Evolutionary conservation across 2,329 filamentous ascomycete species (phyloP).

Genomic region (Chaetomium strumarium): DNA sequence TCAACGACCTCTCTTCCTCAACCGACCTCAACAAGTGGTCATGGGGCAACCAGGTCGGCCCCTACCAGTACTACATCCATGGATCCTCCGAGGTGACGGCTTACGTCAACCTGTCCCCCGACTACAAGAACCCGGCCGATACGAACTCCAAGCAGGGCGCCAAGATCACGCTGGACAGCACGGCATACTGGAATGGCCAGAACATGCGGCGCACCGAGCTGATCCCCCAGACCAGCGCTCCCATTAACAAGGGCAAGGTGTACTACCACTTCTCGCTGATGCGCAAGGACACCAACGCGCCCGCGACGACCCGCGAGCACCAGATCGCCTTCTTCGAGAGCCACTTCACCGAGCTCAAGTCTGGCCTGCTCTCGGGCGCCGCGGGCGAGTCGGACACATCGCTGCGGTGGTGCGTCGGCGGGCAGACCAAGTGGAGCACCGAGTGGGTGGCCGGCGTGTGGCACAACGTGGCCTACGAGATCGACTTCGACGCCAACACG

Average conservation of each 20-base stretch:
- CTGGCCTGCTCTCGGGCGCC: conserved; percentile 52
- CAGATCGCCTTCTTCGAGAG: conserved; percentile 59
- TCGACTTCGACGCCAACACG: conserved; percentile 57
- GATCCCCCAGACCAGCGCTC: conserved; percentile 62
- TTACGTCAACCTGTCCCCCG: conserved; percentile 56
- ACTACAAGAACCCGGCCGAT: conserved; percentile 62
- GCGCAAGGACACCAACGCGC: conserved; percentile 52
- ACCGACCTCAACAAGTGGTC: conserved; percentile 57
- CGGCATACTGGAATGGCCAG: conserved; percentile 66
- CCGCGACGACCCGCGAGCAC: conserved; percentile 58
- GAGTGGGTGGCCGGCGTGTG: conserved; percentile 58
- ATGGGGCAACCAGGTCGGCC: conserved; percentile 60
- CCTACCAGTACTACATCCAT: conserved; percentile 75
- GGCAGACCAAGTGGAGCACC: conserved; percentile 56
- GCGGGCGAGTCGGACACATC: conserved; percentile 42
- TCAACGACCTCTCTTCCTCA: conserved; percentile 52
- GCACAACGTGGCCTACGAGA: conserved; percentile 72
- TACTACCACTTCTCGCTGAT: conserved; percentile 69
- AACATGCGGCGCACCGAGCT: conserved; percentile 68
- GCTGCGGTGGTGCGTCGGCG: conserved; percentile 59
- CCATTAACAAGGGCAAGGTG: conserved; percentile 60
- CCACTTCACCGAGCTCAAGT: conserved; percentile 71
- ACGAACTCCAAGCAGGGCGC: conserved; percentile 55
- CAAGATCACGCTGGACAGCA: conserved; percentile 59
- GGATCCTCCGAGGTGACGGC: conserved; percentile 48